Conservation (phyloP, 2,329 filamentous ascomycete genomes). For the Aspergillus udagawae region DNA sequence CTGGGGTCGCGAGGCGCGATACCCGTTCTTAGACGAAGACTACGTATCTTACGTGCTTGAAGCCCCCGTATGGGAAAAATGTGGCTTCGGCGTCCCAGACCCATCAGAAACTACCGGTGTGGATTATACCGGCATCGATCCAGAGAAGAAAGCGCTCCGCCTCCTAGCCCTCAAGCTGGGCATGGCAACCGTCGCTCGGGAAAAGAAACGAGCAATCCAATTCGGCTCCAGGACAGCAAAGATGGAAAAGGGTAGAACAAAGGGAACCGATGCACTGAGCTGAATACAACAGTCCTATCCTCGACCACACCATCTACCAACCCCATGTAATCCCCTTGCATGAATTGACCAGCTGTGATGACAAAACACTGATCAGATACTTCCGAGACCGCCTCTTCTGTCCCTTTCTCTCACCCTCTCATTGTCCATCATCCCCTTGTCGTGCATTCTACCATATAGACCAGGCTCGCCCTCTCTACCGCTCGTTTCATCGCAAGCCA, state of each 20-base stretch:
- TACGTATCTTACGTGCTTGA: conserved; percentile 77
- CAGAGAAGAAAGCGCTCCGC: conserved; percentile 76
- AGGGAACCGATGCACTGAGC: conserved; percentile 58
- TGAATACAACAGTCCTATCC: conserved; percentile 16
- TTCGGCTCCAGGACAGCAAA: conserved; percentile 80
- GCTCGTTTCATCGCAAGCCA: conserved; percentile 1
- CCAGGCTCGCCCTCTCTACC: not conserved
- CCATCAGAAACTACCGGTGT: conserved; percentile 8
- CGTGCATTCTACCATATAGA: not conserved
- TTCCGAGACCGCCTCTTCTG: conserved; percentile 30
- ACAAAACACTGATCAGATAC: conserved; percentile 41
- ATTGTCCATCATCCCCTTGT: conserved; percentile 1
- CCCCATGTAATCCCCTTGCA: not conserved
- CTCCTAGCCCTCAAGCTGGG: conserved; percentile 71
- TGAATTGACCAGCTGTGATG: conserved; percentile 33
- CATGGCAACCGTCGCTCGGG: conserved; percentile 66
- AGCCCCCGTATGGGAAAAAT: conserved; percentile 76
- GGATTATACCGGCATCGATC: conserved; percentile 51
- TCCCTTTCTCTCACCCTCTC: conserved; percentile 2
- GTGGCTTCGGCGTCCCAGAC: conserved; percentile 65
- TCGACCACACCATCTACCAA: not conserved
- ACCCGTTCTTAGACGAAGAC: conserved; percentile 84
- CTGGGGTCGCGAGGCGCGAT: conserved; percentile 84
- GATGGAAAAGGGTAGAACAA: conserved; percentile 65
- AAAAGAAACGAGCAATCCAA: conserved; percentile 91